Percentiles rank a stretch among this genome's conserved stretches.
Conservation (phyloP, 1,139 yeast species). For the Sporopachydermia cereana region DNA sequence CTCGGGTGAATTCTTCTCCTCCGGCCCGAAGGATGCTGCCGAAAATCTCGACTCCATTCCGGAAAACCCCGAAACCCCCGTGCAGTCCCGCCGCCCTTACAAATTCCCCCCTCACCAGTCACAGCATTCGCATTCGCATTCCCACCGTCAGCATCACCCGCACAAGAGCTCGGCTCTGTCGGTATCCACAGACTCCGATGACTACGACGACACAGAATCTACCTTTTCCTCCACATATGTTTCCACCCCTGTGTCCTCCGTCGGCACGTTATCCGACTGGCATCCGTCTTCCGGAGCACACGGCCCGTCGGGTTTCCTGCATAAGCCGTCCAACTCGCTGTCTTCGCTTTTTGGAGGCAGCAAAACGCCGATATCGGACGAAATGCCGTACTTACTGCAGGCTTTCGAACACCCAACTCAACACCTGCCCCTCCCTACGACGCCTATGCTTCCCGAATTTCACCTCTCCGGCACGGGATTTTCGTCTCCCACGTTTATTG, state of each 20-base stretch:
- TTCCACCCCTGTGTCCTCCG: conserved; percentile 1
- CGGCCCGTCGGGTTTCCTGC: neutral
- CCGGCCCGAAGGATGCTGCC: neutral
- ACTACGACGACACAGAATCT: conserved; percentile 1
- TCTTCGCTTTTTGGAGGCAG: conserved; percentile 12
- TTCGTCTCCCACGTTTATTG: conserved; percentile 3
- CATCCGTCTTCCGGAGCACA: neutral
- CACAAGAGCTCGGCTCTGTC: neutral
- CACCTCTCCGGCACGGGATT: neutral
- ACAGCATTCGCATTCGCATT: neutral
- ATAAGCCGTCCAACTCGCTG: conserved; percentile 11
- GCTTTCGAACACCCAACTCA: conserved; percentile 17
- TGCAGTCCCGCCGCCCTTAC: neutral
- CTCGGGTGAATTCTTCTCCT: neutral
- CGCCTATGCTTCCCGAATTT: conserved; percentile 6
- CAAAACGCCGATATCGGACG: conserved; percentile 18
- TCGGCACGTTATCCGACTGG: neutral
- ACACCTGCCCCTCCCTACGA: conserved; percentile 9
- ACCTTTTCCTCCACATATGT: neutral
- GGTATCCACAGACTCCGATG: neutral
- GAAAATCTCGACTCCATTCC: conserved; percentile 27
- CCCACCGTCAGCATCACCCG: neutral
- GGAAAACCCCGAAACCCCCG: conserved; percentile 60
- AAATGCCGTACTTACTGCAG: conserved; percentile 18
- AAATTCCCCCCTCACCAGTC: conserved; percentile 4